Evolutionary conservation across 2,329 filamentous ascomycete species (phyloP).

Genomic region (Fusarium sp.): DNA sequence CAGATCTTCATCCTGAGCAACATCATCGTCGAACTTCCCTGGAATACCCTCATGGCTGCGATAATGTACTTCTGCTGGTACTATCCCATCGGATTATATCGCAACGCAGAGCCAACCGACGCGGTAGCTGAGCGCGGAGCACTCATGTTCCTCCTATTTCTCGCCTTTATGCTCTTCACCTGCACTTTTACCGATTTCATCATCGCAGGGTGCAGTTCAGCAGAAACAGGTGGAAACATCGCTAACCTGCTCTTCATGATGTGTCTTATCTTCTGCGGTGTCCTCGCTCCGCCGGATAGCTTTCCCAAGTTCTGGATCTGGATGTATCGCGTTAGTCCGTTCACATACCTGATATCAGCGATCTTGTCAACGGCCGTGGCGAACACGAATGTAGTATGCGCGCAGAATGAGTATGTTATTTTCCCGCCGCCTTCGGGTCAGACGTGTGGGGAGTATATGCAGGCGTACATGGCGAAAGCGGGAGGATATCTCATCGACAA

Average conservation of each 20-base stretch:
- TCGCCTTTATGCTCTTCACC: conserved; percentile 73
- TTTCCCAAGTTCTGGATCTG: conserved; percentile 63
- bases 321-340: conserved; percentile 78
- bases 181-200: conserved; percentile 74
- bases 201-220: conserved; percentile 72
- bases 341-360: conserved; percentile 82
- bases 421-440: conserved; percentile 70
- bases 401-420: conserved; percentile 74
- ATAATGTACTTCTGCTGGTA: conserved; percentile 76
- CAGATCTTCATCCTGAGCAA: conserved; percentile 73
- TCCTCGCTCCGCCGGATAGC: conserved; percentile 54
- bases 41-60: conserved; percentile 73
- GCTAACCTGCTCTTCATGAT: conserved; percentile 74
- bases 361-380: conserved; percentile 78
- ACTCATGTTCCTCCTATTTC: conserved; percentile 72
- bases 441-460: conserved; percentile 71
- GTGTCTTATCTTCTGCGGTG: conserved; percentile 56
- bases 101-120: conserved; percentile 63
- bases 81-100: conserved; percentile 74
- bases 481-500: conserved; percentile 67
- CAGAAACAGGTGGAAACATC: conserved; percentile 74
- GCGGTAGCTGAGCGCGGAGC: conserved; percentile 67
- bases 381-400: conserved; percentile 73
- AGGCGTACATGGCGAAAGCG: conserved; percentile 56
- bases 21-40: conserved; percentile 77